Evolutionary conservation across 371 early-diverging fungal species (phyloP), one percentile per base, ranked within the genome.

Genomic region (Nosema muscidifuracis): DNA sequence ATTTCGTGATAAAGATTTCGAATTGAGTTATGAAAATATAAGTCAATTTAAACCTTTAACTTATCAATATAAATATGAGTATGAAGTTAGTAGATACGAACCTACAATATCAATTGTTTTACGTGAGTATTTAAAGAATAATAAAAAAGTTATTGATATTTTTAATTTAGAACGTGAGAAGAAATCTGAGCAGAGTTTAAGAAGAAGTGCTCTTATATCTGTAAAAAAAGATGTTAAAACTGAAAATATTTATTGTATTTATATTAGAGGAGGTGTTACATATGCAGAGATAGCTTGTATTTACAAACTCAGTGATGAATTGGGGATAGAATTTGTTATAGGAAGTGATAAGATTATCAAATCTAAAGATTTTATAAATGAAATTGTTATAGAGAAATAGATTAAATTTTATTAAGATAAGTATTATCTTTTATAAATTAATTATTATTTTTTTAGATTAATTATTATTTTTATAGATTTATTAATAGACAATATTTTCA

Each of bases 11-110:
- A 44, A 67, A 24, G 76, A 79, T 26, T 57, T 83, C 26, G 64
- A 67, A 9, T 12, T 57, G 33, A n/a, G n/a, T n/a, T n/a, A n/a
- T n/a, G 40, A 22, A 44, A 77, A 38, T 42, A 65, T 0, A 57
- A 56, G 34, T 20, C 63, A 56, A 15, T 68, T 43, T 58, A 57
- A 33, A 24, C 26, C 28, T 18, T 47, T 60, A 24, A 53, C 44
- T 36, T 53, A 63, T 4, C 13, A 65, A 50, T 12, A 53, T 63
- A 47, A 68, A 40, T 60, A 67, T 24, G 67, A 66, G 4, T 75
- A 72, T 43, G 79, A 76, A 10, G 78, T 82, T 26, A 63, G 65
- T 60, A 47, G 81, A 57, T 80, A 76, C 44, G 73, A 77, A 44
- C 82, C 84, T 12, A 18, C 78, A 24, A 34, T 80, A 15, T 24